These are phyloP conservation scores for Colletotrichum noveboracense DNA, from an alignment of 2,329 filamentous ascomycete species.

Conservation along the genomic window DNA sequence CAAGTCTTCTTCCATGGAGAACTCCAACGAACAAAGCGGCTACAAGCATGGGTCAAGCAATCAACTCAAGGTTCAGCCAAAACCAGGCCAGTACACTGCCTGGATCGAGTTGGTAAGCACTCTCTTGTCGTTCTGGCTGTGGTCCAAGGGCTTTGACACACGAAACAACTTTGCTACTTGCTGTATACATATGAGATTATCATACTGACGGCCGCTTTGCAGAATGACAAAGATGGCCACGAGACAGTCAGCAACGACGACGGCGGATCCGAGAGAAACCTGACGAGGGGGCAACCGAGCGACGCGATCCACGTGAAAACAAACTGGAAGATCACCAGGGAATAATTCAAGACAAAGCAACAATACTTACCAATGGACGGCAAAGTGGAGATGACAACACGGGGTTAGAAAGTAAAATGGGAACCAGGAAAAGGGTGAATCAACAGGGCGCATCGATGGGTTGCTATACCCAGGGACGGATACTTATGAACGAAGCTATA, in stretches of 20 bases:
- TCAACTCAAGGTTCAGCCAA: neutral
- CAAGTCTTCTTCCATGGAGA: slow-evolving; percentile 32
- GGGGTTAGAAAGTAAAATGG: neutral
- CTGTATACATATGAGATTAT: neutral
- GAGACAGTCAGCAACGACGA: slow-evolving; percentile 24
- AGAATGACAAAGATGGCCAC: slow-evolving; percentile 26
- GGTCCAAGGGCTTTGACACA: neutral
- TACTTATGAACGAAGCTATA: neutral
- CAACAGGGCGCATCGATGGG: neutral
- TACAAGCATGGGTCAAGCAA: slow-evolving; percentile 5
- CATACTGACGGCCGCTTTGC: neutral
- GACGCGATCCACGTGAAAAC: slow-evolving; percentile 24
- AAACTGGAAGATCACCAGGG: slow-evolving; percentile 19
- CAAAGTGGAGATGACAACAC: neutral
- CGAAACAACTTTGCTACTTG: neutral
- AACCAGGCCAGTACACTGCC: slow-evolving; percentile 2
- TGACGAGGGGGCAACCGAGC: slow-evolving; percentile 14
- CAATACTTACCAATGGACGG: neutral
- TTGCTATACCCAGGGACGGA: neutral
- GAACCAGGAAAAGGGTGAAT: neutral
- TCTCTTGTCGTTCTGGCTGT: neutral
- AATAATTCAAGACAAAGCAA: neutral
- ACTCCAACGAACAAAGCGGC: slow-evolving; percentile 24
- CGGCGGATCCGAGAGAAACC: slow-evolving; percentile 27
- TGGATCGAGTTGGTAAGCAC: slow-evolving; percentile 22